phyloP scores from a whole-genome alignment of 768 basidiomycete genomes.

The Kwoniella dendrophila region DNA sequence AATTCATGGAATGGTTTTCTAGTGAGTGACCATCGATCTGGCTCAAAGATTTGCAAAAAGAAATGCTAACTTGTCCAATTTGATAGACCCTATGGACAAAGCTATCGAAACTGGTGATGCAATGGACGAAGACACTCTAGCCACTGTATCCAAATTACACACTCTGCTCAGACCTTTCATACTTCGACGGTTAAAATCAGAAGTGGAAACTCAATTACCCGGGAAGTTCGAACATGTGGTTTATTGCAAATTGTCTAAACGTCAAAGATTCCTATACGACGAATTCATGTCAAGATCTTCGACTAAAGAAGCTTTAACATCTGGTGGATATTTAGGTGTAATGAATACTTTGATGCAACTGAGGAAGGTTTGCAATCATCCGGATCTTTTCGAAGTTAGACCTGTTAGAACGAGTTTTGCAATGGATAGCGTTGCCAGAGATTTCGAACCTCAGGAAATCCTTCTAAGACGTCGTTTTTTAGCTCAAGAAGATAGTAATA shows the following conservation, averaged over 20 bases:
- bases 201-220: conserved; percentile 58
- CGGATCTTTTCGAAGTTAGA: conserved; percentile 58
- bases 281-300: conserved; percentile 90
- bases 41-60: too few relatives aligned
- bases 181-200: conserved; percentile 56
- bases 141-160: conserved; percentile 76
- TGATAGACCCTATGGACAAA: conserved; percentile 87
- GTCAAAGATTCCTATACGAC: conserved; percentile 93
- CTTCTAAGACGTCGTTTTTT: conserved; percentile 54
- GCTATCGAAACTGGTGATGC: conserved; percentile 69
- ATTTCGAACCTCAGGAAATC: conserved; percentile 56
- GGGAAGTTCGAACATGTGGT: conserved; percentile 88
- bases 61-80: background rate
- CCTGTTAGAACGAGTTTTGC: conserved; percentile 59
- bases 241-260: conserved; percentile 82
- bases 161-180: conserved; percentile 57
- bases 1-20: conserved; percentile 95
- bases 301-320: conserved; percentile 76
- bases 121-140: conserved; percentile 78
- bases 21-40: conserved; percentile 63
- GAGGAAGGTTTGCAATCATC: conserved; percentile 59
- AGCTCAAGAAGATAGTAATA: conserved; percentile 32
- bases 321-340: conserved; percentile 64
- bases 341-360: conserved; percentile 59
- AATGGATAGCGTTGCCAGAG: conserved; percentile 56